Evolutionary conservation across 495 filamentous ascomycete genomes (phyloP).

Genomic region (Cudoniella acicularis): DNA sequence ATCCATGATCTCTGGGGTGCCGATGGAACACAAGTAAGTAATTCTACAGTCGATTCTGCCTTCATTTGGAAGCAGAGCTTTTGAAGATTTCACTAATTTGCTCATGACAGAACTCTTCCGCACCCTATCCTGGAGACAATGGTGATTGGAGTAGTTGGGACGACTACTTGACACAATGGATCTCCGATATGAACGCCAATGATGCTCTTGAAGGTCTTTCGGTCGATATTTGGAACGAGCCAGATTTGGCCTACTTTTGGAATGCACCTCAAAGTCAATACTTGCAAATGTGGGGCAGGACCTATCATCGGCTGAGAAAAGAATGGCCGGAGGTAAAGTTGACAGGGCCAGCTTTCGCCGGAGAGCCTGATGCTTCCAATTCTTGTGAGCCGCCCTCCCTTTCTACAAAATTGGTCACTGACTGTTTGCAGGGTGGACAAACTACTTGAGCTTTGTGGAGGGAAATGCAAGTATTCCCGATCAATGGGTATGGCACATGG

Average conservation of each 20-base stretch:
- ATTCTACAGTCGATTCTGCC: too few relatives aligned
- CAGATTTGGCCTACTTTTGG: conserved; percentile 36
- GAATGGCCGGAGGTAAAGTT: conserved; percentile 24
- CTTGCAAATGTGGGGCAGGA: conserved; percentile 30
- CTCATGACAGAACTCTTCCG: conserved; percentile 28
- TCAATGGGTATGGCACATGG: conserved; percentile 36
- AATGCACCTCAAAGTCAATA: conserved; percentile 28
- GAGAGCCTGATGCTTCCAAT: conserved; percentile 18
- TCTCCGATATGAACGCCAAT: conserved; percentile 32
- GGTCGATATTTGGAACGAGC: conserved; percentile 43
- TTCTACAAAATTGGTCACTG: background rate
- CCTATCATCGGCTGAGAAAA: conserved; percentile 28
- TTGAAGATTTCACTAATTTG: too few relatives aligned
- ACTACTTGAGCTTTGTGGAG: conserved; percentile 27
- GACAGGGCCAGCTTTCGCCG: conserved; percentile 29
- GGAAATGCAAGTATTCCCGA: conserved; percentile 35
- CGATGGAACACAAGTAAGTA: conserved; percentile 28
- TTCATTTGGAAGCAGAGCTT: too few relatives aligned
- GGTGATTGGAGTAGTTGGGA: conserved; percentile 38
- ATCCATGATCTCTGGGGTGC: conserved; percentile 42
- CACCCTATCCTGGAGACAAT: conserved; percentile 36
- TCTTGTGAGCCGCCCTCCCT: conserved; percentile 10
- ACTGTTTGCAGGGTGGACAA: conserved; percentile 26
- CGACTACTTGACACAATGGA: conserved; percentile 29
- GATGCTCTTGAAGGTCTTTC: conserved; percentile 30